These are phyloP conservation scores for Russula abietina DNA, from an alignment of 768 basidiomycete species.

Conservation along the genomic window DNA sequence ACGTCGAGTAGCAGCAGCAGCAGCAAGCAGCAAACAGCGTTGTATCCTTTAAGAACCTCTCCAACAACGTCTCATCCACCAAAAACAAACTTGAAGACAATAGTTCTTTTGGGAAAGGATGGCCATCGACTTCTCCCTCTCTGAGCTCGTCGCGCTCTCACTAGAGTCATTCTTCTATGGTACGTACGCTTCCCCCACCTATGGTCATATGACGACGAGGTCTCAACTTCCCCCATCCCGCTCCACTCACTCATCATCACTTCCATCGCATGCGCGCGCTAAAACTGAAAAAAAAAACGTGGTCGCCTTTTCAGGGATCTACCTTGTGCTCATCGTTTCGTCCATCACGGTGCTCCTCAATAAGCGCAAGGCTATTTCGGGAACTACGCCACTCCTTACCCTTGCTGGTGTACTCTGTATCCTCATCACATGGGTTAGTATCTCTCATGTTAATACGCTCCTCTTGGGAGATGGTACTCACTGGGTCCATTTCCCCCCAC, in stretches of 20 bases:
- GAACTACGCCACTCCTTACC: slow-evolving; percentile 10
- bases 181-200: background rate
- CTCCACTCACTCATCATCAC: background rate
- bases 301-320: slow-evolving; percentile 13
- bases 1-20: background rate
- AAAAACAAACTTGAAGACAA: background rate
- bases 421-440: slow-evolving; percentile 24
- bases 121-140: slow-evolving; percentile 20
- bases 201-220: too few species aligned
- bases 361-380: slow-evolving; percentile 19
- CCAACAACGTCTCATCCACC: background rate
- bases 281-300: background rate
- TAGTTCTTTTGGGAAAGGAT: background rate
- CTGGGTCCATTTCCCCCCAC: background rate
- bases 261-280: background rate
- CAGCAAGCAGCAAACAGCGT: background rate
- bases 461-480: background rate
- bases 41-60: background rate
- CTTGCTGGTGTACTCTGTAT: slow-evolving; percentile 11
- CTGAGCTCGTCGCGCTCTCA: slow-evolving; percentile 21
- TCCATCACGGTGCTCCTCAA: slow-evolving; percentile 12
- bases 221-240: background rate
- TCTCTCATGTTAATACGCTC: background rate
- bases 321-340: slow-evolving; percentile 1
- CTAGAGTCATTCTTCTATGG: slow-evolving; percentile 21